Evolutionary conservation across 371 early-diverging fungal genomes (phyloP).

Genomic region (Circinella minor): DNA sequence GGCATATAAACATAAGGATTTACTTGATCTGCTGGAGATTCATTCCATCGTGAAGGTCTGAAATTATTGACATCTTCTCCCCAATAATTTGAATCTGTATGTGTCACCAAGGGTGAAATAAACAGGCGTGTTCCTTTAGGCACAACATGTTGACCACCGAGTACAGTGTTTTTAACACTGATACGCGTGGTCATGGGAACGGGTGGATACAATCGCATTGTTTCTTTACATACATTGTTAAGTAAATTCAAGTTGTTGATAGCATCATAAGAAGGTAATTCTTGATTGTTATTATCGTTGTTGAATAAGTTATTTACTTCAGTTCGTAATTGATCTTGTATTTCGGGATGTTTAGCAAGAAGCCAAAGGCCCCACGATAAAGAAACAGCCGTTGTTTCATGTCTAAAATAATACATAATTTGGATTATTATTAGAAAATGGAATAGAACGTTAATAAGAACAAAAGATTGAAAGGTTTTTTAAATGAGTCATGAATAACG

Average conservation of each 20-base stretch:
- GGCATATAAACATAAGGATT: slow-evolving; percentile 61
- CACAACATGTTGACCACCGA: slow-evolving; percentile 46
- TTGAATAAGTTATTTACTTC: slow-evolving; percentile 36
- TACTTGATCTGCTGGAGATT: slow-evolving; percentile 27
- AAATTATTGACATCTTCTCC: slow-evolving; percentile 68
- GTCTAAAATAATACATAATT: not conserved
- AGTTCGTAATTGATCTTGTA: slow-evolving; percentile 53
- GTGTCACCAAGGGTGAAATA: slow-evolving; percentile 45
- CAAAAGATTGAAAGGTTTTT: not conserved
- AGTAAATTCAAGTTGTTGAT: slow-evolving; percentile 32
- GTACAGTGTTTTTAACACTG: slow-evolving; percentile 32
- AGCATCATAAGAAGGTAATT: slow-evolving; percentile 35
- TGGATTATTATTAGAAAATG: not conserved
- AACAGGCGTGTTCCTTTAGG: slow-evolving; percentile 60
- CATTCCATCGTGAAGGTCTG: slow-evolving; percentile 67
- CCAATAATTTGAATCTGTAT: slow-evolving; percentile 60
- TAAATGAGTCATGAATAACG: not conserved
- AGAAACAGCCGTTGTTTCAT: slow-evolving; percentile 15
- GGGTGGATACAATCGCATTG: slow-evolving; percentile 49
- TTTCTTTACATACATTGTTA: slow-evolving; percentile 49
- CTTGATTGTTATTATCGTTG: slow-evolving; percentile 4
- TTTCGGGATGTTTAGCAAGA: slow-evolving; percentile 44
- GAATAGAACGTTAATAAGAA: not conserved
- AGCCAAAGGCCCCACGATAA: slow-evolving; percentile 62
- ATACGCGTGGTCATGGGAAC: slow-evolving; percentile 54